phyloP scores from a whole-genome alignment of 208 protist genomes.

The Herpetomonas samuelpessoai region DNA sequence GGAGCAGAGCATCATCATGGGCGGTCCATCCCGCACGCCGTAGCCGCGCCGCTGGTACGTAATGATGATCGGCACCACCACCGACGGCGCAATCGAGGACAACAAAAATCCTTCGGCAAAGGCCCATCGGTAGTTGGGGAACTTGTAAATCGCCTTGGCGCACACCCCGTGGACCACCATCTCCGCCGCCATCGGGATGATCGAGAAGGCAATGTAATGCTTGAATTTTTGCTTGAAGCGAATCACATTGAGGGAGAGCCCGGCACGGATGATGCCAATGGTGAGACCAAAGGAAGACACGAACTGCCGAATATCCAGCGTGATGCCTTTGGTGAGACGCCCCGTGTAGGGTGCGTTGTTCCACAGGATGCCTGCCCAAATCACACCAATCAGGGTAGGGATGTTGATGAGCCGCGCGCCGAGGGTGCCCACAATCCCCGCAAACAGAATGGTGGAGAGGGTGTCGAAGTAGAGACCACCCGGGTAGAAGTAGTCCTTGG shows the following conservation, averaged over 20 bases:
- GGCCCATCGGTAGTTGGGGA: conserved; percentile 37
- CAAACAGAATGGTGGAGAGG: conserved; percentile 39
- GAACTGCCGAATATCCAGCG: conserved; percentile 25
- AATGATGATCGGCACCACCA: conserved; percentile 50
- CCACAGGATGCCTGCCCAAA: conserved; percentile 51
- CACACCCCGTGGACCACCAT: conserved; percentile 41
- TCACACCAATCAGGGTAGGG: conserved; percentile 46
- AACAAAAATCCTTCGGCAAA: conserved; percentile 49
- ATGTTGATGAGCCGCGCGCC: conserved; percentile 29
- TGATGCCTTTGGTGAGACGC: conserved; percentile 45
- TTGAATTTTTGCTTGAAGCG: conserved; percentile 47
- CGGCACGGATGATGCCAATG: conserved; percentile 48
- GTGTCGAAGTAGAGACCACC: conserved; percentile 63
- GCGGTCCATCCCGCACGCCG: conserved; percentile 41
- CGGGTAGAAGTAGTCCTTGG: conserved; percentile 37
- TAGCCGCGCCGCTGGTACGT: conserved; percentile 44
- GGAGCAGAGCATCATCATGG: conserved; percentile 56
- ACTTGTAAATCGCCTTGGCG: conserved; percentile 40
- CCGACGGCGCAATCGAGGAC: conserved; percentile 41
- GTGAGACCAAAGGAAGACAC: conserved; percentile 41
- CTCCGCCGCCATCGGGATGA: conserved; percentile 41
- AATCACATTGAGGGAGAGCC: conserved; percentile 52
- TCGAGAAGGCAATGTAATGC: conserved; percentile 37
- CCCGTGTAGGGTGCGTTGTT: conserved; percentile 48
- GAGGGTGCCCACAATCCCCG: conserved; percentile 38